Evolutionary conservation across 768 basidiomycete genomes (phyloP), one percentile per base, ranked within the genome.

Genomic region (Boletus bicolor): DNA sequence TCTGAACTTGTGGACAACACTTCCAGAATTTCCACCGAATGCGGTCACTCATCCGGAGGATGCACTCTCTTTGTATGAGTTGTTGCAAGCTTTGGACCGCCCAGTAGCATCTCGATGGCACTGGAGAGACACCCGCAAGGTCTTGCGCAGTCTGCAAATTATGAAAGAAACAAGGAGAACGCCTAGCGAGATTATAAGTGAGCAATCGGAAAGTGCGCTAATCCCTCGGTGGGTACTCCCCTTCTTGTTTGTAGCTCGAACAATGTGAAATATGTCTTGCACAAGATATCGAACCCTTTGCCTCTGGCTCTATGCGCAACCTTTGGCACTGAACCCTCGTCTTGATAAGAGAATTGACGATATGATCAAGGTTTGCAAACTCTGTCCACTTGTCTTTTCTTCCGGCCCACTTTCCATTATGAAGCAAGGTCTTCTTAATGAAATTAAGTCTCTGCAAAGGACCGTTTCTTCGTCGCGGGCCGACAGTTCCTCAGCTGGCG

Each of bases 41-140:
- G 87, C 88, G 1, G 72, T 75, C 44, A 68, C 69, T 1, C 74
- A 85, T 57, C 83, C 83, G 1, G 77, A 82, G 10, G 71, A 72
- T 8, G 85, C 89, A 1, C 77, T 87, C 47, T 68, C 76, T n/a
- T 72, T 97, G 17, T 82, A 93, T 65, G 73, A 69, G 10, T 75
- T 98, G 12, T 74, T 99, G 19, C 71, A 73, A 9, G 66, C 74
- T 4, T 77, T 98, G 6, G 97, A 98, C 64, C 85, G 84, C 0
- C 61, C 67, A 0, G 83, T 93, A 44, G 91, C 89, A 0, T 78
- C 78, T 32, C 77, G 94, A 58, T 98, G 96, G 96, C 97, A 99
- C 68, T 98, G 96, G 96, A 81, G 79, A 59, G 97, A 99, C 63
- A 87, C 92, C 0, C 79, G 96, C 34, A 99, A 98, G 71, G 90